phyloP scores from a whole-genome alignment of 164 flowering plant genomes.

The Annona cherimola region DNA sequence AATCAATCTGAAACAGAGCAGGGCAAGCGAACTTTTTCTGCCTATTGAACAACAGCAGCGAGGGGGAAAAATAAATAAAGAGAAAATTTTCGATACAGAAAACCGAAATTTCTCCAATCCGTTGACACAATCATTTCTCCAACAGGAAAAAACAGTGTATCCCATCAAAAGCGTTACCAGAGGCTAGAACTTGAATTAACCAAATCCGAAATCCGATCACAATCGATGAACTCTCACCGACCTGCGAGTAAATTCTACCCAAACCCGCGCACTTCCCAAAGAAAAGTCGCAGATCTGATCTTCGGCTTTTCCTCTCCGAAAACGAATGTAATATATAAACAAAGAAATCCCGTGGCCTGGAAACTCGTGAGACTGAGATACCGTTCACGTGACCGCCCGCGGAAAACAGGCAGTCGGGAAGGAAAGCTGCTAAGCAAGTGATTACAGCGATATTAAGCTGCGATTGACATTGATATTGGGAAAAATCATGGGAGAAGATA shows the following conservation, averaged over 20 bases:
- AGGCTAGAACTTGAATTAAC: neutral
- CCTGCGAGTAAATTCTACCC: neutral
- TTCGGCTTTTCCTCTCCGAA: neutral
- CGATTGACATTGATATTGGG: neutral
- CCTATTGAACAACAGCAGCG: no score
- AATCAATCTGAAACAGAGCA: no score
- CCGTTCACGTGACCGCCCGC: constrained; percentile 8
- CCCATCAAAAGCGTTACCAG: neutral
- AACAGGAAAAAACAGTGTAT: neutral
- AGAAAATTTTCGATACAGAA: no score
- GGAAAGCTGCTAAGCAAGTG: neutral
- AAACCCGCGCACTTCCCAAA: neutral
- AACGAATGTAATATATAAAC: neutral
- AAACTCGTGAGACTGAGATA: constrained; percentile 6
- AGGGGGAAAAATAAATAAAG: no score
- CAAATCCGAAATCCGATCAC: neutral
- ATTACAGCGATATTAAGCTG: neutral
- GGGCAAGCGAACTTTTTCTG: no score
- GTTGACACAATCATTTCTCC: neutral
- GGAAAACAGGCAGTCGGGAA: neutral
- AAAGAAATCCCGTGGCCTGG: neutral
- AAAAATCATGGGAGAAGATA: neutral
- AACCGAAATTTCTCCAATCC: no score
- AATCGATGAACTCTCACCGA: neutral
- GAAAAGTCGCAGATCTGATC: constrained; percentile 5